A percentile compares a stretch with the other conserved stretches of the same genome.
Evolutionary conservation across 2,329 filamentous ascomycete genomes (phyloP).

Genomic region (Fusarium sacchari): DNA sequence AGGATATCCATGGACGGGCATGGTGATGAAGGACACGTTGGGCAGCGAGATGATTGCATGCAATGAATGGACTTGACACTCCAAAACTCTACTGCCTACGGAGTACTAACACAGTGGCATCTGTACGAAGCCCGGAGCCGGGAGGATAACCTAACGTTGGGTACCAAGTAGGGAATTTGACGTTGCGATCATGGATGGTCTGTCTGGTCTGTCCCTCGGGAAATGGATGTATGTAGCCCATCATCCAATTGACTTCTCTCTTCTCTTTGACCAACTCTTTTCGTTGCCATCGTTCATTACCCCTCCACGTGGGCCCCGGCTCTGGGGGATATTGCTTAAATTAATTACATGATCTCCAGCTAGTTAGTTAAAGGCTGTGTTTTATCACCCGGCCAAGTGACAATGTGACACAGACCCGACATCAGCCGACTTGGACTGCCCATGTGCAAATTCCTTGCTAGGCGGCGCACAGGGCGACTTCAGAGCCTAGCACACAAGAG

Average conservation of each 20-base stretch:
- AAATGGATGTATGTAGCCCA: not conserved
- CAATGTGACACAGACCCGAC: slow-evolving; percentile 39
- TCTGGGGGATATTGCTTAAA: slow-evolving; percentile 8
- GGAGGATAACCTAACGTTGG: not conserved
- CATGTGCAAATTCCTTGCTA: slow-evolving; percentile 24
- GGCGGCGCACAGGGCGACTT: slow-evolving; percentile 3
- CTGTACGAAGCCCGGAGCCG: not conserved
- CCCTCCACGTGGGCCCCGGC: slow-evolving; percentile 37
- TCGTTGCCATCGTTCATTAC: slow-evolving; percentile 7
- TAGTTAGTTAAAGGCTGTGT: not conserved
- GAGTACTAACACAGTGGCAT: not conserved
- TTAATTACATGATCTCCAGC: slow-evolving; percentile 23
- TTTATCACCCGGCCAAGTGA: slow-evolving; percentile 19
- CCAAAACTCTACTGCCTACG: not conserved
- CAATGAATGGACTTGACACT: not conserved
- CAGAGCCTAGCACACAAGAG: not conserved
- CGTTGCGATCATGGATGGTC: not conserved
- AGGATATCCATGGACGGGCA: not conserved
- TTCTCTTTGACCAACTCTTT: not conserved
- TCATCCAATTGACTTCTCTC: slow-evolving; percentile 4
- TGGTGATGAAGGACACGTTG: not conserved
- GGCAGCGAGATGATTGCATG: not conserved
- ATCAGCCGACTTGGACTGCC: slow-evolving; percentile 44
- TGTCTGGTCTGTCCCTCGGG: slow-evolving; percentile 2
- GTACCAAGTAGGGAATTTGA: not conserved